Percentiles rank a stretch among this genome's conserved stretches.
Evolutionary conservation across 345 rosid species (phyloP).

Genomic region (Ailanthus altissimus): DNA sequence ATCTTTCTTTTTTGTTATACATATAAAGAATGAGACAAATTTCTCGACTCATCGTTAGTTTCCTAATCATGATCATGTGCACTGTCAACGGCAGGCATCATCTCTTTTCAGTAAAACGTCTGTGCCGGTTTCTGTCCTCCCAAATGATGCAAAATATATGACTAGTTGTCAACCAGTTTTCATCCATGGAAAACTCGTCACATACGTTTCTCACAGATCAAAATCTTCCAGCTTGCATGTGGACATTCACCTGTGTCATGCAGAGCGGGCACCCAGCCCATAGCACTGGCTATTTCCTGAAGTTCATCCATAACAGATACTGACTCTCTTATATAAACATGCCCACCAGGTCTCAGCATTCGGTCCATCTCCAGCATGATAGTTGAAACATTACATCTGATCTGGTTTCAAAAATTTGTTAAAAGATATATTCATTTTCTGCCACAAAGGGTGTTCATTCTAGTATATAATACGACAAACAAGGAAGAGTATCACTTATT

Average conservation of each 20-base stretch:
- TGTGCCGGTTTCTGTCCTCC: neutral
- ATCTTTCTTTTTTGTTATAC: neutral
- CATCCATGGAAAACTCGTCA: neutral
- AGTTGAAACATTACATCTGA: constrained; percentile 52
- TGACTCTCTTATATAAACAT: constrained; percentile 54
- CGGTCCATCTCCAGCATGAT: constrained; percentile 70
- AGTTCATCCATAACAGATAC: constrained; percentile 51
- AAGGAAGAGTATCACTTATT: neutral
- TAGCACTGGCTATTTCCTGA: constrained; percentile 44
- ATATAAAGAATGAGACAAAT: neutral
- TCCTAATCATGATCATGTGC: neutral
- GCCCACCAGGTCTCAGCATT: constrained; percentile 58
- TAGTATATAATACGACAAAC: neutral
- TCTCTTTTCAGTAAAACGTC: neutral
- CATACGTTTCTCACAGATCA: constrained; percentile 56
- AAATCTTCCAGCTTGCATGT: constrained; percentile 59
- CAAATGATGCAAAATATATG: neutral
- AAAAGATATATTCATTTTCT: neutral
- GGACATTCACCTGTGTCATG: constrained; percentile 63
- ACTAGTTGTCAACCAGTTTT: neutral
- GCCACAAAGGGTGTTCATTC: neutral
- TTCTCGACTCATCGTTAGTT: neutral
- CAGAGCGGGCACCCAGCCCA: constrained; percentile 50
- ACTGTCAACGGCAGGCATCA: neutral
- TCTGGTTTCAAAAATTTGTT: neutral